Base-by-base conservation (phyloP, 345 rosid species). In the Jatropha curcas region DNA sequence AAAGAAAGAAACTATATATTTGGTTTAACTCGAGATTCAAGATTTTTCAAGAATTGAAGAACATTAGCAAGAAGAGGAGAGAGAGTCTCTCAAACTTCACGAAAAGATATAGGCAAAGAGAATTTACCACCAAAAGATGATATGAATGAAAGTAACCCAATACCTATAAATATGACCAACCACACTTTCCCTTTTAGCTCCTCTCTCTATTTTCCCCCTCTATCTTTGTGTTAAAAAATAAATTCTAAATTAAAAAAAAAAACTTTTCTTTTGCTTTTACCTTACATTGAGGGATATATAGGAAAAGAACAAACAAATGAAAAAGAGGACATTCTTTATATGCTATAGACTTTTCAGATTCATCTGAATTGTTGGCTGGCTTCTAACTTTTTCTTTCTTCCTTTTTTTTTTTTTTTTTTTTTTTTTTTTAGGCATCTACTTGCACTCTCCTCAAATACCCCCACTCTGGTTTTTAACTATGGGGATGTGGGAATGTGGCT, bases 151-250 rank as follows among this genome's bases (percentile, higher is more conserved):
- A 70, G 67, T 75, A 65, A 66, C 69, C 35, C 39, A 50, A 53
- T 63, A 66, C 79, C 81, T 63, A 62, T 43, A 76, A 48, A 71
- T 25, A 60, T 50, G 59, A 62, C 75, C 13, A 41, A 41, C 52
- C 56, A 75, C 53, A 74, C 83, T 71, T 74, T 68, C 71, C 65
- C 80, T n/a, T 65, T 71, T 60, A 56, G 70, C 68, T 41, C 45
- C 45, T 41, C 11, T 10, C 4, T 65, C 4, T 65, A 35, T 22
- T n/a, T 66, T 51, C 22, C n/a, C 22, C 14, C 9, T 31, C 43
- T 14, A 11, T n/a, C 10, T 58, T 20, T 43, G 4, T 17, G 39
- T 4, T 8, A 13, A 25, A 22, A 41, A 66, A 11, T n/a, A n/a
- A n/a, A n/a, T n/a, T n/a, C n/a, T n/a, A n/a, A n/a, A n/a, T n/a